Evolutionary conservation across 257 asterid genomes (phyloP).

Genomic region (Primulina tabacum): DNA sequence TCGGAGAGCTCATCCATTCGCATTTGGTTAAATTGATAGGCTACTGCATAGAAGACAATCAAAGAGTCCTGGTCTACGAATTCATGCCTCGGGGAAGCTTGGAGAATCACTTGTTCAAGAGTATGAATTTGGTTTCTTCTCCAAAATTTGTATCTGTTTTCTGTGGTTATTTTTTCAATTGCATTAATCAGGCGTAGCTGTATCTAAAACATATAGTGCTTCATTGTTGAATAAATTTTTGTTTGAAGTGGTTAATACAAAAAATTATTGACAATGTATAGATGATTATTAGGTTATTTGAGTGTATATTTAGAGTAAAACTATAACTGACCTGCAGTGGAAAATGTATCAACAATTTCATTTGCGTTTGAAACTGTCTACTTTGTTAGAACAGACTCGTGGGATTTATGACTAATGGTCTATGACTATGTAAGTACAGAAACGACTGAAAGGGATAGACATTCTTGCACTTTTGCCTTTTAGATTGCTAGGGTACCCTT

Average conservation of each 20-base stretch:
- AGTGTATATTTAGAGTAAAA: neutral
- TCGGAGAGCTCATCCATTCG: constrained; percentile 72
- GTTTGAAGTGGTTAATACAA: neutral
- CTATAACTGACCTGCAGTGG: neutral
- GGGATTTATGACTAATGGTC: neutral
- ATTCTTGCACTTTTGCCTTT: neutral
- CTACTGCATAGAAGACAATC: constrained; percentile 78
- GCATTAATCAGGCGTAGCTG: neutral
- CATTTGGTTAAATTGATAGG: constrained; percentile 80
- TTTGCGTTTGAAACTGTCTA: neutral
- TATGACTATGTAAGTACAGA: neutral
- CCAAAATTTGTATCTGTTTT: constrained; percentile 5
- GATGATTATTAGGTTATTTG: neutral
- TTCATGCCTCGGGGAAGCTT: constrained; percentile 91
- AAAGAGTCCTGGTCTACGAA: constrained; percentile 82
- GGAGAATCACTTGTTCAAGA: constrained; percentile 90
- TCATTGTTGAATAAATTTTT: neutral
- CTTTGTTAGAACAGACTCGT: neutral
- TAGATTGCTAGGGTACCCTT: neutral
- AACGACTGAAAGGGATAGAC: neutral
- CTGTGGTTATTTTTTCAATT: neutral
- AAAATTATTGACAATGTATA: neutral
- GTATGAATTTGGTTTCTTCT: constrained; percentile 36
- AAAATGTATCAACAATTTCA: neutral
- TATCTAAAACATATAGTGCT: neutral